phyloP scores from a whole-genome alignment of 164 flowering plant species.

The Tetracentron sinense region DNA sequence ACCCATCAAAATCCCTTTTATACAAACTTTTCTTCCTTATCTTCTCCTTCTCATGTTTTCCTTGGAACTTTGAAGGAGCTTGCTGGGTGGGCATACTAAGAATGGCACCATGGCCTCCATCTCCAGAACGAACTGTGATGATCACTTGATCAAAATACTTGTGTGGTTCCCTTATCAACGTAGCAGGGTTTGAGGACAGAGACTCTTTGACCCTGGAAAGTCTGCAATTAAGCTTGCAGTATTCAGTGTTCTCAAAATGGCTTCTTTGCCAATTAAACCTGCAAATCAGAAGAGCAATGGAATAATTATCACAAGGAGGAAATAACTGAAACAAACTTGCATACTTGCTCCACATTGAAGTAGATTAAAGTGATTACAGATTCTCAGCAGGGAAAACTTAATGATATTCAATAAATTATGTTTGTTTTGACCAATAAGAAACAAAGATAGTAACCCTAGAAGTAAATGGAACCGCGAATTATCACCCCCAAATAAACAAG shows the following conservation, averaged over 20 bases:
- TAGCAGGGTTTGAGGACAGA: constrained; percentile 31
- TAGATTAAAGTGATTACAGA: not conserved
- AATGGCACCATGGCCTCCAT: constrained; percentile 93
- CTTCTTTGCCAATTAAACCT: constrained; percentile 24
- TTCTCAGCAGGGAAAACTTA: not conserved
- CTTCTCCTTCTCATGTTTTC: constrained; percentile 45
- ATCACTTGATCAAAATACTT: constrained; percentile 86
- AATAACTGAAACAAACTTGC: not conserved
- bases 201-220: constrained; percentile 42
- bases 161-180: constrained; percentile 66
- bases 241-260: constrained; percentile 5
- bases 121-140: constrained; percentile 89
- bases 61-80: constrained; percentile 37
- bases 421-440: not conserved
- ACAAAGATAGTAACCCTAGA: not conserved
- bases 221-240: constrained; percentile 33
- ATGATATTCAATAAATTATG: too few relatives aligned
- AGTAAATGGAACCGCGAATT: too few relatives aligned
- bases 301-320: not conserved
- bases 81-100: constrained; percentile 58
- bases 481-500: too few relatives aligned
- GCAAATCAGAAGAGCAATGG: constrained; percentile 13
- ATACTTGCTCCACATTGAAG: not conserved
- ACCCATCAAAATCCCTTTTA: constrained; percentile 84
- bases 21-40: constrained; percentile 37